Percentiles rank a stretch among this genome's conserved stretches.
These are phyloP conservation scores for Gyrodon lividus DNA, from an alignment of 768 basidiomycete genomes.

Conservation along the genomic window DNA sequence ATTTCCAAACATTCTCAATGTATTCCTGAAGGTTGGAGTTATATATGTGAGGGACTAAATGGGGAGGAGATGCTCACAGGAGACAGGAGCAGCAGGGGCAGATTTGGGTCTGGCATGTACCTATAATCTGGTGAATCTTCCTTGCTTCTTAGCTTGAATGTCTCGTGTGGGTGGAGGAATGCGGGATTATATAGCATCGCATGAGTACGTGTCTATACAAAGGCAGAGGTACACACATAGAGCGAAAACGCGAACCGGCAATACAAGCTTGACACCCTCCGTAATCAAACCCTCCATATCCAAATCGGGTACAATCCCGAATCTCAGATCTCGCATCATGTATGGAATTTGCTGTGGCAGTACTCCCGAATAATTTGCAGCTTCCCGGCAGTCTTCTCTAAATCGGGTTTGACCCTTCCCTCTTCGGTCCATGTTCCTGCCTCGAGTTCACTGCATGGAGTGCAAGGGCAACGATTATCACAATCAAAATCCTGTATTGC, in stretches of 20 bases:
- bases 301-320: slow-evolving; percentile 13
- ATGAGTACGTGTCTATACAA: slow-evolving; percentile 17
- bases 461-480: slow-evolving; percentile 25
- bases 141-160: slow-evolving; percentile 81
- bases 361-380: too few species aligned
- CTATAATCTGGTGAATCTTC: slow-evolving; percentile 95
- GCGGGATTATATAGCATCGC: slow-evolving; percentile 32
- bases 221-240: slow-evolving; percentile 30
- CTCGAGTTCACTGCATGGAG: slow-evolving; percentile 30
- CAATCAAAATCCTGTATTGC: slow-evolving; percentile 20
- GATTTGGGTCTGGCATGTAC: slow-evolving; percentile 97
- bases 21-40: slow-evolving; percentile 48
- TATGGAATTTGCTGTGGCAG: slow-evolving; percentile 22
- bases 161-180: slow-evolving; percentile 42
- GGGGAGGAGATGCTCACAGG: slow-evolving; percentile 35
- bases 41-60: not conserved
- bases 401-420: slow-evolving; percentile 12
- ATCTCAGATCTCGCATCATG: slow-evolving; percentile 34
- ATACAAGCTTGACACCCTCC: slow-evolving; percentile 20
- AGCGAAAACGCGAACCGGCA: slow-evolving; percentile 25
- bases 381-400: slow-evolving; percentile 2
- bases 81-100: slow-evolving; percentile 68
- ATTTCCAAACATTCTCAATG: slow-evolving; percentile 47
- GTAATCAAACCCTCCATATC: slow-evolving; percentile 26
- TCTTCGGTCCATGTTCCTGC: slow-evolving; percentile 27